These are phyloP conservation scores for Pythium folliculosum DNA, from an alignment of 352 stramenopile genomes.

Conservation along the genomic window DNA sequence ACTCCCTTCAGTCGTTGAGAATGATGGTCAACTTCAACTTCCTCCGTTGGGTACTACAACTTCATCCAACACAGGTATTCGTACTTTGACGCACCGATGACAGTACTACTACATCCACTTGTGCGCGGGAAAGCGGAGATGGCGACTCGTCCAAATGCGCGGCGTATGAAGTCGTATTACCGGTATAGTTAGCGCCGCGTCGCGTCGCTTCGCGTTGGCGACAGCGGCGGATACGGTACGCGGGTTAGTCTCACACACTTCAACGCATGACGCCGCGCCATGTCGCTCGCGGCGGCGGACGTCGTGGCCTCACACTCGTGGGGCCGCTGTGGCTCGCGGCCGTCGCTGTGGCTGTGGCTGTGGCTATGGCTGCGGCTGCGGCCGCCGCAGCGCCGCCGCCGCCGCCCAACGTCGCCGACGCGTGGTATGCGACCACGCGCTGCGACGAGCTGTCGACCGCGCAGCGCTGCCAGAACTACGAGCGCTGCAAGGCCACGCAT, in stretches of 20 bases:
- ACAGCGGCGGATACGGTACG: too few species aligned
- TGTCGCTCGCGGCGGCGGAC: background rate
- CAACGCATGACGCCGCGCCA: background rate
- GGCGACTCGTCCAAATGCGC: too few species aligned
- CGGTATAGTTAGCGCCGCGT: too few species aligned
- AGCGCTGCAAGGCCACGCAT: conserved; percentile 95
- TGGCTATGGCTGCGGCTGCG: background rate
- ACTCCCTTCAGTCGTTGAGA: too few species aligned
- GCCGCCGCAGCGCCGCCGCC: background rate
- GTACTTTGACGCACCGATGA: background rate
- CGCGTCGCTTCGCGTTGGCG: background rate
- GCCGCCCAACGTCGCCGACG: conserved; percentile 32
- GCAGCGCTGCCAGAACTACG: conserved; percentile 66
- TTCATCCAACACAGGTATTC: background rate
- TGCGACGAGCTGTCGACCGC: conserved; percentile 54
- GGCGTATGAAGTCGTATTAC: too few species aligned
- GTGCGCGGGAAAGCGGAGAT: too few species aligned
- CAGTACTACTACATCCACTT: background rate
- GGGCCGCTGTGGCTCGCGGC: background rate
- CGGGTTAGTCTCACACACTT: too few species aligned
- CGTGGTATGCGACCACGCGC: conserved; percentile 60
- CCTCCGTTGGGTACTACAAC: background rate
- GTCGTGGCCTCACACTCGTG: background rate
- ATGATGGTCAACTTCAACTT: background rate
- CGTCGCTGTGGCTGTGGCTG: background rate